Base-by-base conservation (phyloP, 2,329 filamentous ascomycete species). In the Fusarium piperis region DNA sequence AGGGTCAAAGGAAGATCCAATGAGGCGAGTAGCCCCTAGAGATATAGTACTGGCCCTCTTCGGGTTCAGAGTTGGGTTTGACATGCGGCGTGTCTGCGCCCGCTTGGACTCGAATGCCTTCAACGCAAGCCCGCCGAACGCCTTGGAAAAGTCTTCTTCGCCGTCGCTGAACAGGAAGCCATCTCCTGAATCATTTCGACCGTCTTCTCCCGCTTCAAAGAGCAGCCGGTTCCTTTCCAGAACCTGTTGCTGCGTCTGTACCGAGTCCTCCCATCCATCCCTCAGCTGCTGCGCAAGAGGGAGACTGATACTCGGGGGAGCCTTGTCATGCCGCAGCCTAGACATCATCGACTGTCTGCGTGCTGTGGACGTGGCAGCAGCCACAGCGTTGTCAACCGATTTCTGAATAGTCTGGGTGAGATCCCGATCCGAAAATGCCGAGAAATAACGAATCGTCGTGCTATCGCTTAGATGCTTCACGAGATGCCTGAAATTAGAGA, bases 401-500 rank as follows among this genome's bases (percentile, higher is more conserved):
- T 77, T 83, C 33, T 79, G 74, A 28, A 84, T 79, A 2, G 80
- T 77, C 12, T 73, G 75, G 6, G 77, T 71, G 13, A 84, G 77
- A 70, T 84, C 82, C 6, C 73, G 64, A 9, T 78, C 77, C 2
- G 82, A 81, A 35, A 84, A 83, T 3, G 82, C 80, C 0, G 84
- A 83, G 55, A 85, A 86, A 41, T 83, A 80, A 38, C 83, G 76
- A n/a, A 87, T 82, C 12, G 80, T 81, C 8, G 69, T 76, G 73
- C 85, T 87, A 33, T 79, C 74, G 60, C 81, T 80, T 30, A 87
- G 76, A 57, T 83, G 83, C 67, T 81, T 82, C 20, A 85, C 81
- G 28, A 88, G 76, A 74, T 85, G 85, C 33, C 82, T 81, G 59
- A 86, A 80, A 68, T 85, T 85, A 23, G 86, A 86, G 36, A 87